Conservation (phyloP, 139 green algal genomes). For the Dunaliella sp. region DNA sequence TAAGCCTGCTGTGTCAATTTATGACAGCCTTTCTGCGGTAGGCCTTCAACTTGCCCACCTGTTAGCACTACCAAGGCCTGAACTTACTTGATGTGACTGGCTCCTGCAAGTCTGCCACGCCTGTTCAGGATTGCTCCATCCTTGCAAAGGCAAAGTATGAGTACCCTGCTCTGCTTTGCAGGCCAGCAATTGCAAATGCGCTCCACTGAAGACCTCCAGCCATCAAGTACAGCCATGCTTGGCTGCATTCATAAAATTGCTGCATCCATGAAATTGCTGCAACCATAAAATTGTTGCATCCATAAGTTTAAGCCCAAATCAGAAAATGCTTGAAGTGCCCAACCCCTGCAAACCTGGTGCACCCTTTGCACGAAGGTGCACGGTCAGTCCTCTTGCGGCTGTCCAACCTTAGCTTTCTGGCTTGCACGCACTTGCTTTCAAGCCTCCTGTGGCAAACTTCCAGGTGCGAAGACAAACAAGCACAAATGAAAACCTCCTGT, state of each 20-base stretch:
- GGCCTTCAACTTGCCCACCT: too few species aligned
- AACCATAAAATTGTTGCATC: neutral
- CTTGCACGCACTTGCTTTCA: neutral
- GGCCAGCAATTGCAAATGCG: neutral
- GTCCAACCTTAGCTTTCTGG: neutral
- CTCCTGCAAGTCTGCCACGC: too few species aligned
- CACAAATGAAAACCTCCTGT: too few species aligned
- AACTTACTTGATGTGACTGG: too few species aligned
- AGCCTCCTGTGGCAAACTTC: neutral
- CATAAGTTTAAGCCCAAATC: neutral
- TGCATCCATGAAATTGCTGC: neutral
- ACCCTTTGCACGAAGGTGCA: neutral
- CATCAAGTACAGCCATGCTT: neutral
- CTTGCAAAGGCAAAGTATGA: too few species aligned
- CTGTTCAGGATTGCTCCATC: too few species aligned
- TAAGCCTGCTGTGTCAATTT: too few species aligned
- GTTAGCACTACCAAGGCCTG: too few species aligned
- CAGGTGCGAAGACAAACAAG: too few species aligned
- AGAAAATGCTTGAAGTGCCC: neutral
- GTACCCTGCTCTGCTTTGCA: neutral
- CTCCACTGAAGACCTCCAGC: neutral
- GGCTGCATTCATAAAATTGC: neutral
- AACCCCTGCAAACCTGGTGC: neutral
- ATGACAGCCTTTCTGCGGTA: too few species aligned
- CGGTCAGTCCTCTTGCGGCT: neutral